A percentile compares a stretch with the other conserved stretches of the same genome.
These are phyloP conservation scores for Amanita rimosa DNA, from an alignment of 768 basidiomycete genomes.

Conservation along the genomic window DNA sequence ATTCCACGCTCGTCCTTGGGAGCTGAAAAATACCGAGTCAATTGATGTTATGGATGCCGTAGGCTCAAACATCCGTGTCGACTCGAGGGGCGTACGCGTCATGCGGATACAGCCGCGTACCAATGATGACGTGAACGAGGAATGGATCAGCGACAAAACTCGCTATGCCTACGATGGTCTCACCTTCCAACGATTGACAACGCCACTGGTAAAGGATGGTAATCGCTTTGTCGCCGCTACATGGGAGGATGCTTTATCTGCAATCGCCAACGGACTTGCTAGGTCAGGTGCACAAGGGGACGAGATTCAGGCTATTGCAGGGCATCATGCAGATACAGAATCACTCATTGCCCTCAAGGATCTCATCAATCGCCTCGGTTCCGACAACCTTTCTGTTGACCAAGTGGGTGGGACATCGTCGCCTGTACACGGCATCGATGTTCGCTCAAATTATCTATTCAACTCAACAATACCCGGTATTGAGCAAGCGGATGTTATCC, in stretches of 20 bases:
- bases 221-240: slow-evolving; percentile 83
- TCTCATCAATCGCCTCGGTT: slow-evolving; percentile 83
- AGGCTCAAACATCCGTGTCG: slow-evolving; percentile 93
- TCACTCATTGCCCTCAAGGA: slow-evolving; percentile 91
- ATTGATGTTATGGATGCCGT: slow-evolving; percentile 93
- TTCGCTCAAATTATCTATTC: slow-evolving; percentile 95
- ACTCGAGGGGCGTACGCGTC: slow-evolving; percentile 90
- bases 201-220: slow-evolving; percentile 83
- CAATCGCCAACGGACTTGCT: slow-evolving; percentile 69
- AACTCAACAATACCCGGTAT: slow-evolving; percentile 86
- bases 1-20: slow-evolving; percentile 96
- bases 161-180: slow-evolving; percentile 95
- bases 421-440: slow-evolving; percentile 75
- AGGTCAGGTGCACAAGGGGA: slow-evolving; percentile 76
- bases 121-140: slow-evolving; percentile 98
- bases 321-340: slow-evolving; percentile 89
- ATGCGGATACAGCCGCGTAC: slow-evolving; percentile 96
- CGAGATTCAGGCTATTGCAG: slow-evolving; percentile 93
- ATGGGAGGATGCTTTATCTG: slow-evolving; percentile 83
- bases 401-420: slow-evolving; percentile 52
- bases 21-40: slow-evolving; percentile 95
- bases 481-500: slow-evolving; percentile 85
- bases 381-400: slow-evolving; percentile 86
- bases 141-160: slow-evolving; percentile 99
- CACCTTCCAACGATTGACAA: slow-evolving; percentile 88